Percentiles rank a stretch among this genome's conserved stretches.
phyloP scores from a whole-genome alignment of 2,329 filamentous ascomycete genomes.

The Paramyrothecium roridum region DNA sequence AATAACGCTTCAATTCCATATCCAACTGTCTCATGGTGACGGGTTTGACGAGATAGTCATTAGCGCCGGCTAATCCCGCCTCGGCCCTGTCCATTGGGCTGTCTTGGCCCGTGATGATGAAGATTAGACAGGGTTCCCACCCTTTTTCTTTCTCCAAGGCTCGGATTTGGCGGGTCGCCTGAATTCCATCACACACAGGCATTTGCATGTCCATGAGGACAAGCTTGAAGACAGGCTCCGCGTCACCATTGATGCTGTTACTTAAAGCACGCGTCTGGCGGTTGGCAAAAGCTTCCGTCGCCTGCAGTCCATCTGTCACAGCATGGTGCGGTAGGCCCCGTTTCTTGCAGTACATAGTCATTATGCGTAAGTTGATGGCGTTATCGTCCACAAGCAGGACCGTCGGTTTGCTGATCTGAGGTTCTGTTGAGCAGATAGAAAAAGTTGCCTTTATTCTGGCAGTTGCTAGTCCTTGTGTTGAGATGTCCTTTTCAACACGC shows the following conservation, averaged over 20 bases:
- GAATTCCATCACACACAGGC: slow-evolving; percentile 22
- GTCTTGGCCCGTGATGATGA: slow-evolving; percentile 23
- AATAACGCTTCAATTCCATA: not conserved
- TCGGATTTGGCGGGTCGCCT: slow-evolving; percentile 19
- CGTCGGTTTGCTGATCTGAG: slow-evolving; percentile 8
- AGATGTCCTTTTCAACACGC: not conserved
- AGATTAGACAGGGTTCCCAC: slow-evolving; percentile 12
- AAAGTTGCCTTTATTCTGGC: not conserved
- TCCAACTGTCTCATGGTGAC: slow-evolving; percentile 16
- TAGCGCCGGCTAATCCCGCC: slow-evolving; percentile 13
- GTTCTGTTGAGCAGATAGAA: not conserved
- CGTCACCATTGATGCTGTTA: not conserved
- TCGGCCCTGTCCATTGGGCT: slow-evolving; percentile 11
- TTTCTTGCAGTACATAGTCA: slow-evolving; percentile 43
- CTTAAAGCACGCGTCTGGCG: slow-evolving; percentile 8
- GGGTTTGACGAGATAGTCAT: slow-evolving; percentile 19
- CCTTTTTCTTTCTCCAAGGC: slow-evolving; percentile 11
- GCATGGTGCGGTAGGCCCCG: slow-evolving; percentile 36
- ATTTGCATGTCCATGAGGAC: slow-evolving; percentile 25
- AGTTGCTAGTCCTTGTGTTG: not conserved
- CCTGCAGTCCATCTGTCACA: slow-evolving; percentile 40
- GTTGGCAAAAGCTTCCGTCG: slow-evolving; percentile 26
- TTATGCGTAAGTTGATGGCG: slow-evolving; percentile 42
- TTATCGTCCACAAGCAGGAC: slow-evolving; percentile 45
- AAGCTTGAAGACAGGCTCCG: slow-evolving; percentile 10